Percentiles rank a stretch among this genome's conserved stretches.
Evolutionary conservation across 176 grass and related monocot genomes (phyloP).

Genomic region (Oryza coarctata): DNA sequence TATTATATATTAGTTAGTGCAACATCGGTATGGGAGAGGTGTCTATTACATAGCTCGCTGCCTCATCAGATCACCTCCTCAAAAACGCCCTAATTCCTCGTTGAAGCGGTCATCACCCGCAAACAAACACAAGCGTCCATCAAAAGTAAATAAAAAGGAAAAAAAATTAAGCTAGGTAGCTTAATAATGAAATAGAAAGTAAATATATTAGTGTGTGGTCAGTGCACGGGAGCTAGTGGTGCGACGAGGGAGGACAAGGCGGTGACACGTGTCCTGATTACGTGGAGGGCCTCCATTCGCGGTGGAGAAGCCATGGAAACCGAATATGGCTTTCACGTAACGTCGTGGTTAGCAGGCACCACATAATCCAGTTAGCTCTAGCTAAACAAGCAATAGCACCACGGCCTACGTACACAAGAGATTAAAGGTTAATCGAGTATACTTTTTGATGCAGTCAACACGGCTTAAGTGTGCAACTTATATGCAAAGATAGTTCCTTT

Average conservation of each 20-base stretch:
- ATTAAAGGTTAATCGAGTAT: neutral
- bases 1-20: neutral
- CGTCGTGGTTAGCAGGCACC: too few species aligned
- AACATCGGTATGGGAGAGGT: neutral
- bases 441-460: neutral
- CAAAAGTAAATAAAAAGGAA: neutral
- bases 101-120: constrained; percentile 30
- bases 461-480: neutral
- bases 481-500: neutral
- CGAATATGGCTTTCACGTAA: neutral
- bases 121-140: neutral
- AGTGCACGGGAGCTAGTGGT: neutral
- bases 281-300: constrained; percentile 10
- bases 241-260: neutral
- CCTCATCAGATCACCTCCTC: neutral
- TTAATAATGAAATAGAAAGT: too few species aligned
- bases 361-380: neutral
- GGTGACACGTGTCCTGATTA: neutral
- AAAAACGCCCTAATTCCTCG: constrained; percentile 45
- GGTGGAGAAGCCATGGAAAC: neutral
- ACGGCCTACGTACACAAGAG: too few species aligned
- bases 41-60: neutral
- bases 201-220: constrained; percentile 42
- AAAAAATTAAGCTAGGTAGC: neutral
- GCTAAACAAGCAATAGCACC: too few species aligned